Evolutionary conservation across 2,329 filamentous ascomycete genomes (phyloP), one percentile per base, ranked within the genome.

Genomic region (Penicillium sp.): DNA sequence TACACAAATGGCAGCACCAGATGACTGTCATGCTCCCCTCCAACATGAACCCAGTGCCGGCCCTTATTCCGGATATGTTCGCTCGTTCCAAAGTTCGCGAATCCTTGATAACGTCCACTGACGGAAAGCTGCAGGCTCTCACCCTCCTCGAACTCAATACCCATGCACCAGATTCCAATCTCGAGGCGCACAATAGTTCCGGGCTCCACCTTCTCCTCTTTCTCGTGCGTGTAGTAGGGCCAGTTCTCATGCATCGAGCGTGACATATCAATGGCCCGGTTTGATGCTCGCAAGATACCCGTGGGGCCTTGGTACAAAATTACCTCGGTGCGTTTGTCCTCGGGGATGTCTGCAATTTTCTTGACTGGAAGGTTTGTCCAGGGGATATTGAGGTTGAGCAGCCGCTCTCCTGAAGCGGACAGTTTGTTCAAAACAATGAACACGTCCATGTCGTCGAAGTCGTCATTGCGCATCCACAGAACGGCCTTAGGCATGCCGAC

Each of bases 101-200:
- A 51, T 1, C 57, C 60, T 28, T 59, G 60, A 20, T 62, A 62
- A 20, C 25, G 34, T 5, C 60, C 60, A 49, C 57, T 47, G 17
- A 41, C 43, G 6, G 15, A 25, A 8, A 57, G 20, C 34, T 60
- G 48, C 15, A 56, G 17, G 31, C 50, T 55, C 62, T 81, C 77
- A 0, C 77, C 79, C 5, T 70, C 75, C 3, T 81, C 77, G 64
- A 78, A 83, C 31, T 81, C 76, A 0, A 81, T 73, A 0, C 80
- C 80, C 71, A 78, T 76, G 0, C 76, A 74, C 79, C 79, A 83
- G 12, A 83, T 78, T 0, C 78, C 79, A 58, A 83, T 82, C 48
- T 82, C 79, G 4, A 82, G 67, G 63, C 75, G 75, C 4, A 81
- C 78, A 20, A 82, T 67, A 6, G 75, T 68, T 0, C 80, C 80